phyloP scores from a whole-genome alignment of 768 basidiomycete genomes.

The Rhodotorula graminis region DNA sequence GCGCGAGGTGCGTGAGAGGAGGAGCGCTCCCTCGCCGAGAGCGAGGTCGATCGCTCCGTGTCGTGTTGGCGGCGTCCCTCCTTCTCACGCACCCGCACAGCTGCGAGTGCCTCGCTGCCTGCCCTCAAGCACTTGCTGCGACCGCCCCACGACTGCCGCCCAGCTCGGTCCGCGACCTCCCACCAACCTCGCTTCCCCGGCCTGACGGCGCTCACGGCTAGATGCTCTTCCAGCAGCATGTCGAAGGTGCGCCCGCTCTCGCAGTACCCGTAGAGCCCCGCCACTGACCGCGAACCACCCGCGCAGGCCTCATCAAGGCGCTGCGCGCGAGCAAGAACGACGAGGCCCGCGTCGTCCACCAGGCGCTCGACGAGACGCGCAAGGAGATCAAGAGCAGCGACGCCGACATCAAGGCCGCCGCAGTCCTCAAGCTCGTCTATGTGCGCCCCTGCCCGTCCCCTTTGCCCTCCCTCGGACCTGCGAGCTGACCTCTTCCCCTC shows the following conservation, averaged over 20 bases:
- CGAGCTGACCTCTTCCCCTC: not conserved
- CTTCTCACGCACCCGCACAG: too few species aligned
- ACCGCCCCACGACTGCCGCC: too few species aligned
- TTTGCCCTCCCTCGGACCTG: not conserved
- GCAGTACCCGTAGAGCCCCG: fast-evolving
- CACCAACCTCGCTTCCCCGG: too few species aligned
- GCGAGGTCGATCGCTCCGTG: too few species aligned
- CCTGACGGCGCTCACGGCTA: not conserved
- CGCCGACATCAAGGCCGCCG: conserved; percentile 93
- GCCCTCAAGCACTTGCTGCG: too few species aligned
- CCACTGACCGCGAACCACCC: not conserved
- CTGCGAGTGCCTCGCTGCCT: too few species aligned
- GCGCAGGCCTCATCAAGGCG: conserved; percentile 53
- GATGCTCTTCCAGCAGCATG: not conserved
- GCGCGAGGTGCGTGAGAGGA: too few species aligned
- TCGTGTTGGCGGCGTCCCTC: too few species aligned
- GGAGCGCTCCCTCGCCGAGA: too few species aligned
- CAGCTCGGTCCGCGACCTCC: too few species aligned
- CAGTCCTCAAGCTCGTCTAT: conserved; percentile 92
- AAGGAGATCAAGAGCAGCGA: conserved; percentile 86
- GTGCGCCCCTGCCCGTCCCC: conserved; percentile 54
- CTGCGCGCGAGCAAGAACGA: conserved; percentile 92
- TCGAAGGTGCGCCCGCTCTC: not conserved
- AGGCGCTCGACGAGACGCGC: conserved; percentile 89
- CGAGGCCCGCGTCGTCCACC: conserved; percentile 83